Percentiles rank a stretch among this genome's conserved stretches.
Conservation (phyloP, 2,329 filamentous ascomycete genomes). For the Annulohypoxylon truncatum region DNA sequence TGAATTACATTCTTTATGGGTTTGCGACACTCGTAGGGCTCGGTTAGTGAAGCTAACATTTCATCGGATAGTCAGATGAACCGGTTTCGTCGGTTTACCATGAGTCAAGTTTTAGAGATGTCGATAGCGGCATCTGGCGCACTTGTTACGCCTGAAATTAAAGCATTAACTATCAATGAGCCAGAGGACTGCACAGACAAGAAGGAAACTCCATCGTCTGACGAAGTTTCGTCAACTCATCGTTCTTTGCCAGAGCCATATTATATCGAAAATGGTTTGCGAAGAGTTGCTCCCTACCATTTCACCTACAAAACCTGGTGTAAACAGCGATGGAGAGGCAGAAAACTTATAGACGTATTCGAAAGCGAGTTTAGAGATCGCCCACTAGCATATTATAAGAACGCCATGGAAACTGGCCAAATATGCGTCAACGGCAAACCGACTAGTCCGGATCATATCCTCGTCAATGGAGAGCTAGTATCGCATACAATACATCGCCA, state of each 20-base stretch:
- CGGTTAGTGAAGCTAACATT: neutral
- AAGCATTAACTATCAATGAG: constrained; percentile 31
- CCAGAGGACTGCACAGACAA: constrained; percentile 22
- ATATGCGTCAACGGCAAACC: constrained; percentile 83
- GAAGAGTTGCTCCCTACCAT: constrained; percentile 86
- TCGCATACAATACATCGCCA: constrained; percentile 95
- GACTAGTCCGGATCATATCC: constrained; percentile 73
- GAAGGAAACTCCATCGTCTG: constrained; percentile 32
- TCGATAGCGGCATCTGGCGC: constrained; percentile 16
- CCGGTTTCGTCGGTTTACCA: constrained; percentile 29
- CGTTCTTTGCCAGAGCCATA: constrained; percentile 74
- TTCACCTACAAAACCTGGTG: constrained; percentile 95
- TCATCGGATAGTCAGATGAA: neutral
- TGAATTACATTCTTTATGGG: neutral
- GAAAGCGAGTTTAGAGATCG: constrained; percentile 91
- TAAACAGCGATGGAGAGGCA: constrained; percentile 91
- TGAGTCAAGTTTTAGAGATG: constrained; percentile 32
- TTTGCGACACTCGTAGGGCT: neutral
- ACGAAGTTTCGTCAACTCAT: constrained; percentile 51
- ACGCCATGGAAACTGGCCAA: constrained; percentile 81
- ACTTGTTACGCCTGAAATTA: constrained; percentile 27
- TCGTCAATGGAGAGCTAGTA: constrained; percentile 91
- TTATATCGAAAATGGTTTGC: constrained; percentile 83
- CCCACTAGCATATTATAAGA: constrained; percentile 84
- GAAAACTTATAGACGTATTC: constrained; percentile 87